Evolutionary conservation across 768 basidiomycete genomes (phyloP).

Genomic region (Sporobolomyces roseus): DNA sequence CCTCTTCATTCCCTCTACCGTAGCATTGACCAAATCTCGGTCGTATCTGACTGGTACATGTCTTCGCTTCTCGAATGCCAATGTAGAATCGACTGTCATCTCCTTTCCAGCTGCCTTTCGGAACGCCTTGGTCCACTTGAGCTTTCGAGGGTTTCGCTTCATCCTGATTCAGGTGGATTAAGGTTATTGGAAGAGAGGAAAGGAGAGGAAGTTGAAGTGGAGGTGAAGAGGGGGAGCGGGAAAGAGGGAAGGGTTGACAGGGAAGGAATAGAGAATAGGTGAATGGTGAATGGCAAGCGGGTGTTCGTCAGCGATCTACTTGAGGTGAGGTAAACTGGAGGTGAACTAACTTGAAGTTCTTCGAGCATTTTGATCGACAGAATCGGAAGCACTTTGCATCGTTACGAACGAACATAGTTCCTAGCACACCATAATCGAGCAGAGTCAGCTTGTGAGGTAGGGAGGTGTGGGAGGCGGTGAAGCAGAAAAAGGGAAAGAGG

Average conservation of each 20-base stretch:
- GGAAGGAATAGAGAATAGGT: not conserved
- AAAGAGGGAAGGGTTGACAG: not conserved
- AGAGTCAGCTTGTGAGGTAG: not conserved
- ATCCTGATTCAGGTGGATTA: slow-evolving; percentile 57
- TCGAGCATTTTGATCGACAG: slow-evolving; percentile 98
- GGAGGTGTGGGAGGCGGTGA: not conserved
- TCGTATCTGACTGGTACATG: slow-evolving; percentile 97
- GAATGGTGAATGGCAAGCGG: not conserved
- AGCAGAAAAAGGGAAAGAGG: not conserved
- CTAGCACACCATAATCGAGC: slow-evolving; percentile 50
- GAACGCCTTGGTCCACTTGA: slow-evolving; percentile 99
- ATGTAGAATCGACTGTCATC: slow-evolving; percentile 98
- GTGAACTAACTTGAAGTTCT: slow-evolving; percentile 87
- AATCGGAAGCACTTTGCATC: slow-evolving; percentile 97
- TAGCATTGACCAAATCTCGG: slow-evolving; percentile 85
- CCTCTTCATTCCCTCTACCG: slow-evolving; percentile 93
- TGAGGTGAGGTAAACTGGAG: not conserved
- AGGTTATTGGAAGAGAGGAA: not conserved
- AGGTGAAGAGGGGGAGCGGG: not conserved
- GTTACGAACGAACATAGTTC: slow-evolving; percentile 93
- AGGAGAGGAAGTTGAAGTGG: not conserved
- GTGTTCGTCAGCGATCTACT: too few species aligned
- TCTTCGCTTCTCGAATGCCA: slow-evolving; percentile 97
- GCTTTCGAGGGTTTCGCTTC: slow-evolving; percentile 99
- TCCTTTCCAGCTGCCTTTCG: slow-evolving; percentile 97